Base-by-base conservation (phyloP, 169 alveolate species). In the Theileria equi region DNA sequence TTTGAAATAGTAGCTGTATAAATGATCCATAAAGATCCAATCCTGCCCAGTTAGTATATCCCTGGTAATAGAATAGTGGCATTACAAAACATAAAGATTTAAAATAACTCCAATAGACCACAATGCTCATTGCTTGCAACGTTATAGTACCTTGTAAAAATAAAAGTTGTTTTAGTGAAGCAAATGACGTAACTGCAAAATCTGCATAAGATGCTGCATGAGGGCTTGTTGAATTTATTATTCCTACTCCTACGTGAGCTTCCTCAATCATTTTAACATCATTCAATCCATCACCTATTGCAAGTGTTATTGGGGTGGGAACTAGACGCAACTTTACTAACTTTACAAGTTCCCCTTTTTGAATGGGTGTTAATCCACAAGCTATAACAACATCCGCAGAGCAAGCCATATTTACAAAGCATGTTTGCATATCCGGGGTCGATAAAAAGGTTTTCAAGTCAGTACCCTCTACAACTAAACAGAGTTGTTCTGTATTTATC, bases 251-350 rank as follows among this genome's bases (percentile, higher is more conserved):
- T 7, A 72, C 41, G 45, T 72, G 77, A 3, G 83, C 60, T 31
- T 60, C 74, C 35, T 63, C 61, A 63, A 80, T 35, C 89, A 80
- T 80, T 8, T 77, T 76, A 40, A 85, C 74, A 52, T 85, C 91
- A 57, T 85, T 80, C 19, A 82, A 67, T 23, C 91, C 89, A 61
- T 85, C 89, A 29, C 91, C 91, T 7, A 85, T 80, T 34, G 91
- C 89, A 63, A 85, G 49, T 11, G 89, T 80, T 48, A 77, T 66
- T 1, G 91, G 91, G 2, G 85, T 76, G 38, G 91, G 91, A 10
- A 74, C 58, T 25, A 85, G 41, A 28, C 88, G 68, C 36, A 57
- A 45, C 29, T 73, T 79, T 28, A 85, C 84, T 35, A 74, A 35
- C 6, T 50, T 55, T n/a, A 85, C 91, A 40, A 85, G 45, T 40